A percentile compares a stretch with the other conserved stretches of the same genome.
phyloP scores from a whole-genome alignment of 371 early-diverging fungal genomes.

The Mucor plumbeus region DNA sequence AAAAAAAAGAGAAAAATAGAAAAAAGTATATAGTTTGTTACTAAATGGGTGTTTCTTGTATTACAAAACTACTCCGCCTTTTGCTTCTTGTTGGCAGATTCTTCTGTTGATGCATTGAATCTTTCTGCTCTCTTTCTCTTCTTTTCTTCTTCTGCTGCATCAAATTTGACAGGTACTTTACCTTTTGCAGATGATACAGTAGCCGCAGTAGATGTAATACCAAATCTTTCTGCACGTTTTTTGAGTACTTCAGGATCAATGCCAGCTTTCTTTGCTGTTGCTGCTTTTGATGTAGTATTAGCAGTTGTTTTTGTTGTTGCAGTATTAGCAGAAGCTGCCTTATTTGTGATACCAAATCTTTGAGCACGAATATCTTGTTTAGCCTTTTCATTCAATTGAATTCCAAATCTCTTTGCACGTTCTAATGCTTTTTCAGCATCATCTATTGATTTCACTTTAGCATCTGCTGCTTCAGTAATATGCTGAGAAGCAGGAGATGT shows the following conservation, averaged over 20 bases:
- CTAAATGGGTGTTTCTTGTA: not conserved
- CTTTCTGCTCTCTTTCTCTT: slow-evolving; percentile 70
- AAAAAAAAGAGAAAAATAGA: slow-evolving; percentile 6
- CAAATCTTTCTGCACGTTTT: slow-evolving; percentile 60
- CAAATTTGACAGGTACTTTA: slow-evolving; percentile 26
- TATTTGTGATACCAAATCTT: slow-evolving; percentile 38
- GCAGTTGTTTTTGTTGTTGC: no score
- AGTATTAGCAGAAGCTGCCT: not conserved
- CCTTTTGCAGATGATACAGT: slow-evolving; percentile 13
- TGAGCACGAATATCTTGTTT: slow-evolving; percentile 52
- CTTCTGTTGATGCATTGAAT: slow-evolving; percentile 37
- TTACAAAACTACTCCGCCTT: slow-evolving; percentile 20
- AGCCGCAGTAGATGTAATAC: slow-evolving; percentile 20
- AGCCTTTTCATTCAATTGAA: slow-evolving; percentile 44
- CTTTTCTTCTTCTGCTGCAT: slow-evolving; percentile 67
- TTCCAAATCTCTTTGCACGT: slow-evolving; percentile 64
- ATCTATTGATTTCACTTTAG: slow-evolving; percentile 19
- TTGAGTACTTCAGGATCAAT: slow-evolving; percentile 56
- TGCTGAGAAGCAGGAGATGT: slow-evolving; percentile 18
- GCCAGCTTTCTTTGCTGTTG: slow-evolving; percentile 16
- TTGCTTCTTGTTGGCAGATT: slow-evolving; percentile 39
- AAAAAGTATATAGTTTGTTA: not conserved
- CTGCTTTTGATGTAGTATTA: not conserved
- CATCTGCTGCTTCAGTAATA: not conserved
- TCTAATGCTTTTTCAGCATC: slow-evolving; percentile 52